These are phyloP conservation scores for Taxillus chinensis DNA, from an alignment of 164 flowering plant genomes.

Conservation along the genomic window DNA sequence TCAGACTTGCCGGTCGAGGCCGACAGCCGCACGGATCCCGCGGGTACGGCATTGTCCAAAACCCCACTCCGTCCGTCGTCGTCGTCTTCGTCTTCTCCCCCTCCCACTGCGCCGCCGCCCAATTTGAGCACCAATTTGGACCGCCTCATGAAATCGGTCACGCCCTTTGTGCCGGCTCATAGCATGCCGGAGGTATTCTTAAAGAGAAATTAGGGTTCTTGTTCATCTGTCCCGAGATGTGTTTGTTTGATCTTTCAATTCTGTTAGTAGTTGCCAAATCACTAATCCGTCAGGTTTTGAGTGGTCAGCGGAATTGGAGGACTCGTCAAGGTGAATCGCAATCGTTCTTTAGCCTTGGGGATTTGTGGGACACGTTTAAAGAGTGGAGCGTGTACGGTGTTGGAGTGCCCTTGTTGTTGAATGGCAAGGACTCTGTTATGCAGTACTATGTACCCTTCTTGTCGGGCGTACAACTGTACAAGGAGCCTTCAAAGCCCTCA, in stretches of 20 bases:
- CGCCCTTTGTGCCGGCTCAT: constrained; percentile 44
- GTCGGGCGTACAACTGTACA: constrained; percentile 64
- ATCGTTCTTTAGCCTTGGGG: constrained; percentile 42
- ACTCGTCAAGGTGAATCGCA: constrained; percentile 19
- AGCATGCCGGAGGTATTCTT: constrained; percentile 26
- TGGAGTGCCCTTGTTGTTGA: constrained; percentile 56
- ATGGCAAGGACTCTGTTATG: constrained; percentile 35
- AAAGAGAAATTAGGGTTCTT: no score
- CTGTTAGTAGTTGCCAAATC: no score
- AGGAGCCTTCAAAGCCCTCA: constrained; percentile 32
- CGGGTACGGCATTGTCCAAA: constrained; percentile 15
- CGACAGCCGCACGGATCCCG: constrained; percentile 12
- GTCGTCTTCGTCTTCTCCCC: neutral
- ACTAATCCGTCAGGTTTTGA: constrained; percentile 1
- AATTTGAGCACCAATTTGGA: constrained; percentile 36
- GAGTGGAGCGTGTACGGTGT: constrained; percentile 80
- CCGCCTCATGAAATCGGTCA: constrained; percentile 43
- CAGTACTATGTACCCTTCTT: constrained; percentile 70
- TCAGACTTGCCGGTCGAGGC: constrained; percentile 10
- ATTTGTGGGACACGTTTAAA: constrained; percentile 59
- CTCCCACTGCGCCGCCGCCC: neutral
- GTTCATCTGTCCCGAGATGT: neutral
- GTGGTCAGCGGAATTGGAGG: constrained; percentile 27
- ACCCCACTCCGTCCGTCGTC: constrained; percentile 12
- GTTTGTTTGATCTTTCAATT: neutral